phyloP scores from a whole-genome alignment of 495 filamentous ascomycete genomes.

The Penicillium simplicissimum region DNA sequence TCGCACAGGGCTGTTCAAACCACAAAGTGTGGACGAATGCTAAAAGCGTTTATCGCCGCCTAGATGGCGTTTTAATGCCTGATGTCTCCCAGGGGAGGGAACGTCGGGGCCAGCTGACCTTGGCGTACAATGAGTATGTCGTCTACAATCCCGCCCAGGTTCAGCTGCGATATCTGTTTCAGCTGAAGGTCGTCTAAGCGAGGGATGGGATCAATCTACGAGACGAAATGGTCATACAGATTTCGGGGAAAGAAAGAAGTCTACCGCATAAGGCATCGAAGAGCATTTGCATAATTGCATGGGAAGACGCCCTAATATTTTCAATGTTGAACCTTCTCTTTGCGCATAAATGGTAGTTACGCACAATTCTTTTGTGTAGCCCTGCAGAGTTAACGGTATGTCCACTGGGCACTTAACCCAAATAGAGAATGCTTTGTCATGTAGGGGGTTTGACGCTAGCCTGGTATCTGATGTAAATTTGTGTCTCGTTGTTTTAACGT shows the following conservation, averaged over 20 bases:
- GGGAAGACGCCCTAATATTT: too few species aligned
- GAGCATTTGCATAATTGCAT: not conserved
- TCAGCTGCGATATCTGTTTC: slow-evolving; percentile 70
- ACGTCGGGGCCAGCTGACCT: not conserved
- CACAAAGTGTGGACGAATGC: slow-evolving; percentile 14
- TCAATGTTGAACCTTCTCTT: too few species aligned
- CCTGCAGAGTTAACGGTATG: too few species aligned
- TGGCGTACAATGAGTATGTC: slow-evolving; percentile 55
- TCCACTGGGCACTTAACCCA: too few species aligned
- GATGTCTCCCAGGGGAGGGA: not conserved
- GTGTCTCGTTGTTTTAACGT: too few species aligned
- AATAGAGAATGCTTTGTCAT: too few species aligned
- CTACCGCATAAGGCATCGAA: not conserved
- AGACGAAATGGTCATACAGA: not conserved
- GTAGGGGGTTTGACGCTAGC: too few species aligned
- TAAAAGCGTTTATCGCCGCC: slow-evolving; percentile 10
- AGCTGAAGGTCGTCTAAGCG: slow-evolving; percentile 34
- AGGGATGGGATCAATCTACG: not conserved
- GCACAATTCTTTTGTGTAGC: too few species aligned
- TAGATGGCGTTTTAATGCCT: slow-evolving; percentile 14
- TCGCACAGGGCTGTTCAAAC: not conserved
- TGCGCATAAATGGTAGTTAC: too few species aligned
- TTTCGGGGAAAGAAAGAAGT: not conserved
- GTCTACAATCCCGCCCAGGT: slow-evolving; percentile 70
- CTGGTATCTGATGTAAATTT: too few species aligned